These are phyloP conservation scores for Pistacia atlantica DNA, from an alignment of 345 rosid genomes.

Conservation along the genomic window DNA sequence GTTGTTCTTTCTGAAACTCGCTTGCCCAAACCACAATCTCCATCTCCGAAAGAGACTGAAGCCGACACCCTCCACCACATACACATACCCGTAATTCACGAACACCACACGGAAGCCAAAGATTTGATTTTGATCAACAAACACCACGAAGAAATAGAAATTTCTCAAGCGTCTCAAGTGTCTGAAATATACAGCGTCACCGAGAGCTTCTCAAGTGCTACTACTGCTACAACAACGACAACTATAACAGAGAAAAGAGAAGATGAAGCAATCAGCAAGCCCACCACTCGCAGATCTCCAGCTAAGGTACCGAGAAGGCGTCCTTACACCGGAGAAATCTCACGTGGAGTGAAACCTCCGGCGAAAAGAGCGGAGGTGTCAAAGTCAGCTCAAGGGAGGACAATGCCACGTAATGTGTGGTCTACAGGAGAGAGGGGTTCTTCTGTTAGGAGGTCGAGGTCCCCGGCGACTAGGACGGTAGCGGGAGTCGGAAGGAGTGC, in stretches of 20 bases:
- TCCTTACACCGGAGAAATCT: conserved; percentile 32
- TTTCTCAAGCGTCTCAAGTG: conserved; percentile 45
- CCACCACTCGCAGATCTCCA: conserved; percentile 32
- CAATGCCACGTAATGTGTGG: conserved; percentile 36
- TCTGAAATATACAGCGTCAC: conserved; percentile 63
- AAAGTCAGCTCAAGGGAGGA: conserved; percentile 33
- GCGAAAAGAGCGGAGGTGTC: conserved; percentile 28
- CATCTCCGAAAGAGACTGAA: neutral
- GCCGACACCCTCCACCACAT: conserved; percentile 10
- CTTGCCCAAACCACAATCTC: conserved; percentile 13
- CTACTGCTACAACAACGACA: conserved; percentile 48
- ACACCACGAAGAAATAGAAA: conserved; percentile 24
- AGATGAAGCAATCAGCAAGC: conserved; percentile 62
- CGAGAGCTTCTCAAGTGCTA: conserved; percentile 45
- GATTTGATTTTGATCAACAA: conserved; percentile 22
- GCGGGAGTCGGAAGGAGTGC: conserved; percentile 42
- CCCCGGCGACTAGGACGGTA: conserved; percentile 34
- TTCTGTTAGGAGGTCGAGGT: conserved; percentile 40
- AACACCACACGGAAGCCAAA: conserved; percentile 24
- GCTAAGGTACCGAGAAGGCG: conserved; percentile 46
- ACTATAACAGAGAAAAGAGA: conserved; percentile 43
- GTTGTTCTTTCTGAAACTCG: conserved; percentile 60
- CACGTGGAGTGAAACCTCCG: conserved; percentile 30
- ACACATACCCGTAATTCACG: conserved; percentile 15
- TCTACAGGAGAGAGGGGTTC: conserved; percentile 31